Percentiles rank a stretch among this genome's conserved stretches.
phyloP scores from a whole-genome alignment of 495 filamentous ascomycete genomes.

The Penicillium mononematosum region DNA sequence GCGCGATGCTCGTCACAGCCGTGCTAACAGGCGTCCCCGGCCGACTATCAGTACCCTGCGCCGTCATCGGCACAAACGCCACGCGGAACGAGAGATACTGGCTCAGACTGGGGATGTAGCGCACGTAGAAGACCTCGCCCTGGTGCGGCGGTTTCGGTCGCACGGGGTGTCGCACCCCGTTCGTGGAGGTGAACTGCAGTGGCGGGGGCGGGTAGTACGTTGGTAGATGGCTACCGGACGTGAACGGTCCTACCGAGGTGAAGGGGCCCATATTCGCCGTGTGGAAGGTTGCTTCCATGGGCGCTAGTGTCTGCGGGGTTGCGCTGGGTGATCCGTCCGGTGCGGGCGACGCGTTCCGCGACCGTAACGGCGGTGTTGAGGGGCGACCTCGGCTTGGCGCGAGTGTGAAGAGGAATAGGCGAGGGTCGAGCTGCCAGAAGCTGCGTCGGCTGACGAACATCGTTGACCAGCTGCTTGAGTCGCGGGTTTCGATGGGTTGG shows the following conservation, averaged over 20 bases:
- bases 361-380: slow-evolving; percentile 51
- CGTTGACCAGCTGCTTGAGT: slow-evolving; percentile 64
- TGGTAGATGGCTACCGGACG: slow-evolving; percentile 74
- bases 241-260: slow-evolving; percentile 66
- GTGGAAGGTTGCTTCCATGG: slow-evolving; percentile 27
- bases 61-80: slow-evolving; percentile 47
- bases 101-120: slow-evolving; percentile 75
- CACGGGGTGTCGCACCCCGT: slow-evolving; percentile 79
- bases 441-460: slow-evolving; percentile 79
- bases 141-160: slow-evolving; percentile 86
- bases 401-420: slow-evolving; percentile 83
- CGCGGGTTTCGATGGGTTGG: slow-evolving; percentile 54
- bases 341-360: slow-evolving; percentile 61
- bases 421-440: slow-evolving; percentile 91
- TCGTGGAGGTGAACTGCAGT: slow-evolving; percentile 75
- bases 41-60: slow-evolving; percentile 6
- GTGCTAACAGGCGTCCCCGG: slow-evolving; percentile 29
- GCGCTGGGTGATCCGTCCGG: slow-evolving; percentile 37
- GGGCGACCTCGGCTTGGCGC: slow-evolving; percentile 50
- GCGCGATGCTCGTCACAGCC: slow-evolving; percentile 27
- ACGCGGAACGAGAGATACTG: slow-evolving; percentile 89
- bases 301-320: slow-evolving; percentile 13
- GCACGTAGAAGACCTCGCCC: slow-evolving; percentile 84
- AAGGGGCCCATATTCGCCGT: slow-evolving; percentile 58
- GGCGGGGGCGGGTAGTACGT: slow-evolving; percentile 88